Conservation (phyloP, 2,329 filamentous ascomycete genomes). For the Aspergillus pseudoterreus region DNA sequence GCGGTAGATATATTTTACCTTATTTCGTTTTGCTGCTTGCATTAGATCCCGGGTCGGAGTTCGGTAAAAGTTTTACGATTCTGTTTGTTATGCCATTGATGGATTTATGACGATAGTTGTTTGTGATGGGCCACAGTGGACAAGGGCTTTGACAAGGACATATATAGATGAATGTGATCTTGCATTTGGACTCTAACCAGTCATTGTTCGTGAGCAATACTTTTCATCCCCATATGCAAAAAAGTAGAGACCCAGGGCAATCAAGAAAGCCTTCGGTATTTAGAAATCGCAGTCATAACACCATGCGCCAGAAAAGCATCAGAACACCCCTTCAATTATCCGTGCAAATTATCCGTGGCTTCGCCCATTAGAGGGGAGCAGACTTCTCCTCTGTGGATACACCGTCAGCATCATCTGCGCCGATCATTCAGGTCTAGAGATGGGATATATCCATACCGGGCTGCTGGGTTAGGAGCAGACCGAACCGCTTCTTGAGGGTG, state of each 20-base stretch:
- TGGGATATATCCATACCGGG: conserved; percentile 38
- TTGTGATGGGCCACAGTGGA: conserved; percentile 10
- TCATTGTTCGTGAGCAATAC: background rate
- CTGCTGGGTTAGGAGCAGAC: conserved; percentile 80
- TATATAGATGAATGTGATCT: conserved; percentile 8
- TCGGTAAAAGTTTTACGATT: conserved; percentile 20
- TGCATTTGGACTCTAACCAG: background rate
- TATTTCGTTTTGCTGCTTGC: conserved; percentile 1
- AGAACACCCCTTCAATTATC: conserved; percentile 23
- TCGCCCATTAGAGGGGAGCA: conserved; percentile 27
- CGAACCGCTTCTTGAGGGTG: conserved; percentile 90
- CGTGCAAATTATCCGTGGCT: conserved; percentile 13
- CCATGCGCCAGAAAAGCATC: conserved; percentile 34
- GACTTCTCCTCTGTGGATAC: conserved; percentile 24
- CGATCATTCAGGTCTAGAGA: background rate
- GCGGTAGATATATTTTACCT: conserved; percentile 26
- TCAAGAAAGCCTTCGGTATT: conserved; percentile 19
- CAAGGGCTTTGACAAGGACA: conserved; percentile 7
- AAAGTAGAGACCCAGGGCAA: conserved; percentile 2
- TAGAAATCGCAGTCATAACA: conserved; percentile 32
- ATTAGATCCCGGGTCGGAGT: conserved; percentile 15
- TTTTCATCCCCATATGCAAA: conserved; percentile 3
- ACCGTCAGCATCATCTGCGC: conserved; percentile 9
- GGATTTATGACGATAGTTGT: conserved; percentile 11
- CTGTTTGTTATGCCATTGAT: conserved; percentile 4